Base-by-base conservation (phyloP, 768 basidiomycete species). In the Holtermannia corniformis region DNA sequence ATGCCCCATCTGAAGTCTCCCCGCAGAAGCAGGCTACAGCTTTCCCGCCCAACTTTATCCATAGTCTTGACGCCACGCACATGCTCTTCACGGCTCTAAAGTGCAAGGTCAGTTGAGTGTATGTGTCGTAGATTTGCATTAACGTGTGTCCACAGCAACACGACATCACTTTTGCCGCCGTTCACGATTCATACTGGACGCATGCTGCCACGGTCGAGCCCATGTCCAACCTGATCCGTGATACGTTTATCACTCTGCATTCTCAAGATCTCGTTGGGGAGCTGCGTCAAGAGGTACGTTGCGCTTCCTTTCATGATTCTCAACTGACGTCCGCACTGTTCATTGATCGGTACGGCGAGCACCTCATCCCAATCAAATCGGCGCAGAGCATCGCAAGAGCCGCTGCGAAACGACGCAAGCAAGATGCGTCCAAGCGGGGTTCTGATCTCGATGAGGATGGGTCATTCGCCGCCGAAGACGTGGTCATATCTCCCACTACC, bases 181-280 rank as follows among this genome's bases (percentile, higher is more conserved):
- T 99, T 11, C 95, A 99, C 67, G 95, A 99, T 68, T 97, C 95
- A 0, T 99, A 96, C 74, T 99, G 95, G 95, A 96, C 93, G 3
- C 95, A 99, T 67, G 85, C 95, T 0, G 80, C 75, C 43, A 80
- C 78, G 59, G 84, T 96, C 50, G 87, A 95, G 72, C 74, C 81
- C 48, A 93, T 97, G 90, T 86, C 88, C 0, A 77, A 76, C 44
- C 78, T 86, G 61, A 93, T 97, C 63, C 85, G 93, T 24, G 86
- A 92, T 42, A 89, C 87, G 0, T 99, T 99, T 72, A 86, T 97
- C 52, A 82, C 85, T 0, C 78, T 97, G 14, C 93, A 99, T 72
- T 85, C 85, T 16, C 85, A 86, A 5, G 84, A 92, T 67, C 81
- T 97, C 5, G 79, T 97, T 4, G 74, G 73, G 20, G 81, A 79